Evolutionary conservation across 1,284 basidiomycete genomes (phyloP), one percentile per base, ranked within the genome.

Genomic region (Tausonia pullulans): DNA sequence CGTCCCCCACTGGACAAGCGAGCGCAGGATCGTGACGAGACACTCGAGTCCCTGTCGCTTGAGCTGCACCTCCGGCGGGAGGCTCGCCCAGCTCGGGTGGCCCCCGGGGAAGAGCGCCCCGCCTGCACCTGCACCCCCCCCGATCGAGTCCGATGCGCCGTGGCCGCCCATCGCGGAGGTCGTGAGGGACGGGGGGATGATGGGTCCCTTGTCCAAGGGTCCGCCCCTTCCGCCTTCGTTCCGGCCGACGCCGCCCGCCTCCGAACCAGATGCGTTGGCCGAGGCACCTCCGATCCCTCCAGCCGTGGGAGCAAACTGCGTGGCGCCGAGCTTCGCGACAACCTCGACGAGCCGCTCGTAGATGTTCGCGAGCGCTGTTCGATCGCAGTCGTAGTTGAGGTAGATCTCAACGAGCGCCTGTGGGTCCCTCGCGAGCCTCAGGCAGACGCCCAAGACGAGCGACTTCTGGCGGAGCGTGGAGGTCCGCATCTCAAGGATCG

Each of bases 401-500:
- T 97, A 98, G 65, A 97, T 86, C 74, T 98, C 94, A 40, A 98
- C 94, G 14, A 98, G 80, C 6, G 93, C 92, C 74, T 97, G 94
- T 1, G 94, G 92, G 72, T 97, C 93, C 74, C 94, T 88, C 72
- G 88, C 93, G 13, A 98, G 79, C 58, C 88, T 84, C 43, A 87
- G 86, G 62, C 94, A 77, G 82, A 94, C 90, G 53, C 84, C 85
- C 60, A 97, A 81, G 64, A 97, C 87, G 60, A 91, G 84, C 5
- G 87, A 88, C 77, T 98, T 97, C 74, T 97, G 96, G 72, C 90
- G 91, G 62, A 96, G 79, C 0, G 94, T 96, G 9, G 95, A 91
- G 27, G 89, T 97, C 71, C 88, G 86, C 94, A 99, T 98, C 78
- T 99, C 96, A 60, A 99, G 80, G 61, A 99, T 97, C 2, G 96